Evolutionary conservation across 1,284 basidiomycete genomes (phyloP), one percentile per base, ranked within the genome.

Genomic region (Tilletia setariae): DNA sequence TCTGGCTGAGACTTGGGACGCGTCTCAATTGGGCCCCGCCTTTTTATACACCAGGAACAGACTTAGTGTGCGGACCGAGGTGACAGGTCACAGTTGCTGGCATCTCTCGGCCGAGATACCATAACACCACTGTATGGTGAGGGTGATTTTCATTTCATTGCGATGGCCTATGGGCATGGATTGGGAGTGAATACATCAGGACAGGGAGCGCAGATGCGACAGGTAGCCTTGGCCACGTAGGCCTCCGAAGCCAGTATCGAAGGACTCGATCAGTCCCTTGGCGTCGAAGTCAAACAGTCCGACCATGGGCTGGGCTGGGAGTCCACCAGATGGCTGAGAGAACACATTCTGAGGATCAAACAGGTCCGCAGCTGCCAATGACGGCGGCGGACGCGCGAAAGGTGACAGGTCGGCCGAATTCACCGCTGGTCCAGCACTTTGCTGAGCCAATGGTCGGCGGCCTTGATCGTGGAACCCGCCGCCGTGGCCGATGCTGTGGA

Each of bases 161-260:
- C 11, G 35, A 40, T 40, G 4, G 35, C 35, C 11, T 40, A 11
- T 40, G 35, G 11, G 35, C 35, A 40, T 40, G 35, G 35, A 11
- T 6, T 40, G 35, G 35, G 35, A 40, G 35, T 4, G 6, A 40
- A 40, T 11, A 40, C 35, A 40, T 53, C 28, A 53, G n/a, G 56
- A 61, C 56, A 61, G 56, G 30, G 56, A 61, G 56, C 56, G 56
- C 19, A 61, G 56, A 40, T 61, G 56, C 23, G 56, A 61, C 9
- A 11, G 56, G 56, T 32, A 61, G 56, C 56, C 35, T 13, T 61
- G 56, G 28, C 56, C 56, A 11, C 56, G 56, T 11, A 61, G 28
- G 15, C 56, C 56, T 13, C 28, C 56, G 28, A 61, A 35, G 9
- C 56, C 56, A 30, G 56, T 32, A 15, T 61, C 56, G 28, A 61